These are phyloP conservation scores for Geosiphon pyriformis DNA, from an alignment of 192 early-diverging fungal genomes.

Conservation along the genomic window DNA sequence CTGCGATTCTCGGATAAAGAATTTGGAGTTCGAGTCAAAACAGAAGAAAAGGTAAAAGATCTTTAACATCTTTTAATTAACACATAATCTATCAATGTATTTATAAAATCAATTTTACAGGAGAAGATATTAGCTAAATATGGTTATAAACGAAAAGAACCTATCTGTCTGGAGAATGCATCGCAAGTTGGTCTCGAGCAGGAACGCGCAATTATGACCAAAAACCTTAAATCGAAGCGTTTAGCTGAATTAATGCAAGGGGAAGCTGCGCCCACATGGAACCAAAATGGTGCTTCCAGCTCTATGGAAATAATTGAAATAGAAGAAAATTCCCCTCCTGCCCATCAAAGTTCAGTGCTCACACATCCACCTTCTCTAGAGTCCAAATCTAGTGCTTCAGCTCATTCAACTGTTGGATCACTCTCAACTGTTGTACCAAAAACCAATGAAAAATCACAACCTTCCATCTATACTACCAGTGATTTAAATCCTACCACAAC, in stretches of 20 bases:
- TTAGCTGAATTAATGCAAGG: constrained; percentile 33
- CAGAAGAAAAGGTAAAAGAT: constrained; percentile 58
- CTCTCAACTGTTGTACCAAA: no score
- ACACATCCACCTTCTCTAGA: background rate
- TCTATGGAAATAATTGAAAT: background rate
- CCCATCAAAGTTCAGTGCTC: background rate
- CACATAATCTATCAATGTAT: background rate
- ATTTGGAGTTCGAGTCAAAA: constrained; percentile 57
- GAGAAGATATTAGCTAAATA: constrained; percentile 42
- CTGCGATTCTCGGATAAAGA: constrained; percentile 65
- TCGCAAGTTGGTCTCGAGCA: constrained; percentile 65
- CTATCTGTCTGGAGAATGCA: constrained; percentile 53
- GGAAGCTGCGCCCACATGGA: constrained; percentile 3
- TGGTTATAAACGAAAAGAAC: constrained; percentile 40
- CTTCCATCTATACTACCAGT: no score
- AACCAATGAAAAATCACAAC: no score
- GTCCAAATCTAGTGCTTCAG: background rate
- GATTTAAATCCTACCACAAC: no score
- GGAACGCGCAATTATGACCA: constrained; percentile 29
- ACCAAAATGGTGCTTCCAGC: background rate
- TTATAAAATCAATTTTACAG: constrained; percentile 23
- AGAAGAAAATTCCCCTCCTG: background rate
- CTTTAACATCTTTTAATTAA: constrained; percentile 4
- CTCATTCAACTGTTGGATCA: no score
- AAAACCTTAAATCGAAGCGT: constrained; percentile 16